Base-by-base conservation (phyloP, 257 asterid species). In the Asclepias syriaca region DNA sequence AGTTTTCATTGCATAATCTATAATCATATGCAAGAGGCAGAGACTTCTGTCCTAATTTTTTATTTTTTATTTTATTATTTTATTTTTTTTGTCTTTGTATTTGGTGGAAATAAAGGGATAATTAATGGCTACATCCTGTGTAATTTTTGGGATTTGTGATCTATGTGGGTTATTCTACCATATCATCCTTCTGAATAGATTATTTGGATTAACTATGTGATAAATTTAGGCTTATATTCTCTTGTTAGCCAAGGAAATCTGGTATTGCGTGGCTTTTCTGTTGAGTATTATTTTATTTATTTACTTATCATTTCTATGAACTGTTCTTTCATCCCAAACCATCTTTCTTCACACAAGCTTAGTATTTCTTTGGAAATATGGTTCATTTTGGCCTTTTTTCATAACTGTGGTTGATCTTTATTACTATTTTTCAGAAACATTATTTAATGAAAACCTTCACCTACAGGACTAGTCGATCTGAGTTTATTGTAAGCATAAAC, bases 381-480 rank as follows among this genome's bases (percentile, higher is more conserved):
- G 39, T 13, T 12, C 10, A 48, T 29, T 49, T 49, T 4, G 37
- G 48, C 2, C 14, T 6, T 63, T 34, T 34, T 60, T 10, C 21
- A 32, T 14, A 59, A 59, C 43, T 40, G 10, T 39, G 45, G 27
- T 70, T 71, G 12, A 0, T 8, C 24, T 49, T 9, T 37, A 10
- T 9, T 8, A 61, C 13, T 46, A 22, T 68, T 24, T 50, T 18
- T 18, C 16, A 27, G 3, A 21, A 16, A 5, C 43, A 21, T 12
- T 8, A 8, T 16, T 45, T 13, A 64, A n/a, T 32, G 24, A 64
- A n/a, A 54, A 6, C 24, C n/a, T 43, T 75, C 73, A 66, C 79
- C 21, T 46, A 27, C 96, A 95, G 99, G 90, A 88, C 97, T 61
- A 91, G 99, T 84, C 95, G 82, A 76, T 88, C 99, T 15, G 98